Evolutionary conservation across 768 basidiomycete genomes (phyloP), one percentile per base, ranked within the genome.

Genomic region (Favolaschia claudopus): DNA sequence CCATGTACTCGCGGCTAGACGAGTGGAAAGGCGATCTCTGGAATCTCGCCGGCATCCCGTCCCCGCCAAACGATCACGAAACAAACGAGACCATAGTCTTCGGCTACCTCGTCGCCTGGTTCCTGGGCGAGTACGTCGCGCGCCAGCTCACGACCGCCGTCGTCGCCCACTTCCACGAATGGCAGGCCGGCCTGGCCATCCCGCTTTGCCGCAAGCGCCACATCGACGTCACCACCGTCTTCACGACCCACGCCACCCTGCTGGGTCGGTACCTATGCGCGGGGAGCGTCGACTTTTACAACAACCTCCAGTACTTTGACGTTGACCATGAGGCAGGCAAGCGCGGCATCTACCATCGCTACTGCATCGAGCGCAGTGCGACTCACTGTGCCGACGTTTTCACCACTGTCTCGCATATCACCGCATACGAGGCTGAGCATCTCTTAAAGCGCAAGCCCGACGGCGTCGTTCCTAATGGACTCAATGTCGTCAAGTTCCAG

Each of bases 321-420:
- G 97, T 99, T 59, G 97, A 99, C 69, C 96, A 99, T 71, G 97
- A 99, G 76, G 97, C 97, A 0, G 97, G 97, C 37, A 99, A 99
- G 78, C 88, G 97, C 59, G 97, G 97, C 15, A 99, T 99, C 72
- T 99, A 99, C 76, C 97, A 99, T 73, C 77, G 84, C 61, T 99
- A 99, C 79, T 99, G 97, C 74, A 95, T 99, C 73, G 97, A 99
- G 73, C 88, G 97, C 48, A 91, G 93, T 5, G 86, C 96, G 1
- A 83, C 96, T 1, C 97, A 99, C 69, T 97, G 95, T 63, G 89
- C 96, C 4, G 97, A 99, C 71, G 97, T 99, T 31, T 99, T 99
- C 73, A 99, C 97, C 17, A 99, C 97, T 24, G 84, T 99, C 44
- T 94, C 92, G 29, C 96, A 99, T 73, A 99, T 99, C 76, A 99